A percentile compares a stretch with the other conserved stretches of the same genome.
Evolutionary conservation across 2,329 filamentous ascomycete species (phyloP).

Genomic region (Zopfia rhizophila): DNA sequence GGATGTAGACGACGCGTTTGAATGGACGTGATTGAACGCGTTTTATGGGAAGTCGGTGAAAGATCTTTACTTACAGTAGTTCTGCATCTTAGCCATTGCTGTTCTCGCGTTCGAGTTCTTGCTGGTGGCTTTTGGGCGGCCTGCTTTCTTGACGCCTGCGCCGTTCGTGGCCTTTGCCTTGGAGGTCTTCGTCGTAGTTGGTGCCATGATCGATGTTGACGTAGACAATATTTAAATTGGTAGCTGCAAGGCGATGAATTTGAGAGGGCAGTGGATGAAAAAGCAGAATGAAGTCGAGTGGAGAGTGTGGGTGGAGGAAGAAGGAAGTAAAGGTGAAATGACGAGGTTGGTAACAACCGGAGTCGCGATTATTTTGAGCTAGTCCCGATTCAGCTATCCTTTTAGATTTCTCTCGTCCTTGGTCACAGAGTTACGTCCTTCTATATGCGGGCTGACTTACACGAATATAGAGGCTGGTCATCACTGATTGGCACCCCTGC

Average conservation of each 20-base stretch:
- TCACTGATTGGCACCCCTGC: conserved; percentile 21
- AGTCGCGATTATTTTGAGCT: conserved; percentile 11
- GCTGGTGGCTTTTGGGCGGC: conserved; percentile 22
- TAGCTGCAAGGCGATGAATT: no score
- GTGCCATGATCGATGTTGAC: no score
- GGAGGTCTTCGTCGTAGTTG: conserved; percentile 30
- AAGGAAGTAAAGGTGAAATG: conserved; percentile 16
- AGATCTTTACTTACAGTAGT: conserved; percentile 41
- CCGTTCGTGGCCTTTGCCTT: conserved; percentile 28
- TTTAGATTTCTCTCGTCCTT: conserved; percentile 1
- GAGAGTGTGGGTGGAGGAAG: no score
- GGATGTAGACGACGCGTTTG: conserved; percentile 23
- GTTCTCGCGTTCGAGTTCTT: conserved; percentile 39
- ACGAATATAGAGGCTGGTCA: conserved; percentile 11
- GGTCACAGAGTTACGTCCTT: no score
- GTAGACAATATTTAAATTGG: no score
- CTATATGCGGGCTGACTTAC: conserved; percentile 13
- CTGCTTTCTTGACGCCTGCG: conserved; percentile 43
- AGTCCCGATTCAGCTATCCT: conserved; percentile 6
- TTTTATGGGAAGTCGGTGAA: conserved; percentile 12
- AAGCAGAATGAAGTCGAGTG: no score
- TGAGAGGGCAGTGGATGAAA: no score
- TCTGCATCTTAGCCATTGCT: conserved; percentile 49
- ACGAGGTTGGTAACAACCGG: conserved; percentile 14
- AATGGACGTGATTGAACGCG: conserved; percentile 28